These are phyloP conservation scores for Thelonectria blattea DNA, from an alignment of 2,329 filamentous ascomycete genomes.

Conservation along the genomic window DNA sequence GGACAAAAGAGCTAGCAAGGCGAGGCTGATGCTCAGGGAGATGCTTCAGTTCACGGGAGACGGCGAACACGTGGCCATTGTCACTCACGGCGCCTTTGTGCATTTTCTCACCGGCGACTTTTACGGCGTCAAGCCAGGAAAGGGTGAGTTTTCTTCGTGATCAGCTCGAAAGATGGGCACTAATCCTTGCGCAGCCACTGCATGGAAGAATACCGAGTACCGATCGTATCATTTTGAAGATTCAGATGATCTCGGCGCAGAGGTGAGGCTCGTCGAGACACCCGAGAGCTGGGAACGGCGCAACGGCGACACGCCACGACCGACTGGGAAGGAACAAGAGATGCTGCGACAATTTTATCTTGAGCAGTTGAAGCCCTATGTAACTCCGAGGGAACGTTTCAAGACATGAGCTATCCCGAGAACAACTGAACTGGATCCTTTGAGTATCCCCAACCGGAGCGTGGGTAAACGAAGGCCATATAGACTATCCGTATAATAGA, in stretches of 20 bases:
- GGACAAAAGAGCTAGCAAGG: slow-evolving; percentile 1
- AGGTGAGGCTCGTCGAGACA: slow-evolving; percentile 7
- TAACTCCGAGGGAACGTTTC: background rate
- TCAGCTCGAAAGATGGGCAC: background rate
- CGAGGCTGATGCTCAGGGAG: slow-evolving; percentile 8
- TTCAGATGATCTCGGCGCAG: background rate
- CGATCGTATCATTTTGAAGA: slow-evolving; percentile 10
- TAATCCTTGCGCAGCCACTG: background rate
- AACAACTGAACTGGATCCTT: background rate
- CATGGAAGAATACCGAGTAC: slow-evolving; percentile 13
- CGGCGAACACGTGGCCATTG: slow-evolving; percentile 12
- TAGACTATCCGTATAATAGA: too few relatives aligned
- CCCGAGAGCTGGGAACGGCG: slow-evolving; percentile 11
- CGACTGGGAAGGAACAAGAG: slow-evolving; percentile 7
- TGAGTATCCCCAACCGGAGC: background rate
- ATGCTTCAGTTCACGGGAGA: background rate
- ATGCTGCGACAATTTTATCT: background rate
- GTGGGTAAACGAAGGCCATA: background rate
- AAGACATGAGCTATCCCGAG: rapidly evolving
- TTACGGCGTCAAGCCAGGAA: slow-evolving; percentile 8
- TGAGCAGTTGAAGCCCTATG: slow-evolving; percentile 1
- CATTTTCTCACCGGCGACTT: slow-evolving; percentile 16
- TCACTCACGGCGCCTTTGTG: slow-evolving; percentile 18
- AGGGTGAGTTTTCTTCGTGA: background rate
- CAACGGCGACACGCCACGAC: background rate